Evolutionary conservation across 345 rosid genomes (phyloP), one percentile per base, ranked within the genome.

Genomic region (Hirschfeldia incana): DNA sequence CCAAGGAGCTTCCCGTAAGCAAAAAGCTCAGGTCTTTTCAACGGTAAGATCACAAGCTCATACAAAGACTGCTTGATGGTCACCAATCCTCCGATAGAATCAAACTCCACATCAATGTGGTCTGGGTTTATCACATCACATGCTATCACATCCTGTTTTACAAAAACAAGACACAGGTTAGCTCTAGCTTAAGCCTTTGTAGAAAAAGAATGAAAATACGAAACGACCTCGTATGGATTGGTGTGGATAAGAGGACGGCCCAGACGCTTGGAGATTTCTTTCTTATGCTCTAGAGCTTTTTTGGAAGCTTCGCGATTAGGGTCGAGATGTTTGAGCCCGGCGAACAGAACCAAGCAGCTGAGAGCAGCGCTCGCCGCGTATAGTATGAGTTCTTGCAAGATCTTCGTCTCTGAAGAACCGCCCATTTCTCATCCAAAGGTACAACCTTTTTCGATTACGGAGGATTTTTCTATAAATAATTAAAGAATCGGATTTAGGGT

Each of bases 361-460:
- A 95, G 65, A 59, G 99, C 98, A 7, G 99, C 99, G 84, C 99
- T 95, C 17, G 99, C 99, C 10, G 98, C 99, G 84, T 93, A 93
- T 66, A 93, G 81, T 49, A 91, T 64, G 65, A 93, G 86, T 51
- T 95, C 89, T 78, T 95, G 96, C 73, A 95, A 34, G 80, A 93
- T 86, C 83, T 83, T 92, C 1, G 94, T 88, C 87, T 91, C 93
- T 44, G 91, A 84, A 2, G 94, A 84, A 4, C 85, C 76, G 26
- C 86, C 89, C 94, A 88, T 85, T 74, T 67, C 27, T 16, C 39
- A 46, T 59, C 42, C 63, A 8, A 71, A 33, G 33, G 11, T 3
- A 53, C 16, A 33, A 46, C 53, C 75, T 72, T 73, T 46, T 53
- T 33, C 37, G 39, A 75, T 46, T 21, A 27, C 2, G 39, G 28